Evolutionary conservation across 2,329 filamentous ascomycete species (phyloP).

Genomic region (Escovopsis weberi): DNA sequence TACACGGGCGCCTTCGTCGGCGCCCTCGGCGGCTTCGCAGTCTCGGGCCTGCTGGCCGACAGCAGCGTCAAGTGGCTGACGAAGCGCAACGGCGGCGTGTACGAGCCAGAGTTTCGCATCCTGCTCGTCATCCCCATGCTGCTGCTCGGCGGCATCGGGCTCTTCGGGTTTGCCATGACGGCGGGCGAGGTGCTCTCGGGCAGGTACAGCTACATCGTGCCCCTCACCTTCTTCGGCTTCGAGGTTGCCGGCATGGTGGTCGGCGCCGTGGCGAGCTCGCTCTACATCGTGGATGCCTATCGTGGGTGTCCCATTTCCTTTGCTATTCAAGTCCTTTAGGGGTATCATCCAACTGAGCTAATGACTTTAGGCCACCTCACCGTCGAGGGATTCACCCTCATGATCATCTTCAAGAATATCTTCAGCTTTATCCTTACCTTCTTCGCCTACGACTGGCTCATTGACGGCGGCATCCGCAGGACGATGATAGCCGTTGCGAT

Average conservation of each 20-base stretch:
- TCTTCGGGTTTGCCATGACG: slow-evolving; percentile 76
- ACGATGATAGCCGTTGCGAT: slow-evolving; percentile 58
- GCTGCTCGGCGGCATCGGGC: slow-evolving; percentile 58
- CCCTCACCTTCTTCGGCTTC: slow-evolving; percentile 69
- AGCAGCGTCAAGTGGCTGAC: slow-evolving; percentile 57
- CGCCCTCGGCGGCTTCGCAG: slow-evolving; percentile 58
- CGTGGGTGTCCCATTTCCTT: slow-evolving; percentile 35
- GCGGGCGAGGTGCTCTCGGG: slow-evolving; percentile 38
- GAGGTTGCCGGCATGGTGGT: slow-evolving; percentile 86
- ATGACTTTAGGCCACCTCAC: slow-evolving; percentile 50
- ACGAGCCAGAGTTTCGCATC: slow-evolving; percentile 85
- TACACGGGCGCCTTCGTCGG: slow-evolving; percentile 80
- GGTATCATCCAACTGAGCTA: no score
- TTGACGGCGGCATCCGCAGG: slow-evolving; percentile 42
- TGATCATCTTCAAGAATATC: slow-evolving; percentile 89
- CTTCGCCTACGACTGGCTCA: slow-evolving; percentile 72
- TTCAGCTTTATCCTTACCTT: slow-evolving; percentile 80
- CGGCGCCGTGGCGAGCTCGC: slow-evolving; percentile 67
- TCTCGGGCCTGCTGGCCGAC: slow-evolving; percentile 65
- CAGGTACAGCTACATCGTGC: slow-evolving; percentile 56
- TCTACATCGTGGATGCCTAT: slow-evolving; percentile 90
- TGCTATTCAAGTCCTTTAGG: background rate
- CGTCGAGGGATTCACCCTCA: slow-evolving; percentile 77
- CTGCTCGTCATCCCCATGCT: slow-evolving; percentile 71
- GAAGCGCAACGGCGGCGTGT: slow-evolving; percentile 60